These are phyloP conservation scores for Populus pruinosa DNA, from an alignment of 345 rosid species.

Conservation along the genomic window DNA sequence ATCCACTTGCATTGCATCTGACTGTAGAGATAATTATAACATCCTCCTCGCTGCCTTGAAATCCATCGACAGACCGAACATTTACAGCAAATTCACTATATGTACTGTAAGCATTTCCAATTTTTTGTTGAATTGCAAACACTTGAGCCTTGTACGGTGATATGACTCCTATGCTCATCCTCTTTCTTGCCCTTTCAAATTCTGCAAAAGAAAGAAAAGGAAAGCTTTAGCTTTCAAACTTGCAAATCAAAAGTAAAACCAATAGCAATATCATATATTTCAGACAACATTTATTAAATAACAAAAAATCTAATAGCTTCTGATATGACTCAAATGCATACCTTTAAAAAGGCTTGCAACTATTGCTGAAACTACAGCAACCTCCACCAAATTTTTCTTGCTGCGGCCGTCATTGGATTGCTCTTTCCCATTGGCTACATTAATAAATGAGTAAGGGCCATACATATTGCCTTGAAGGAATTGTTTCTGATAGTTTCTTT, in stretches of 20 bases:
- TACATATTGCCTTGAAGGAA: conserved; percentile 39
- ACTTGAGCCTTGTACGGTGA: conserved; percentile 57
- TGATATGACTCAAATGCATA: neutral
- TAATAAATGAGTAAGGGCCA: conserved; percentile 50
- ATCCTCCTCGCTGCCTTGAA: conserved; percentile 57
- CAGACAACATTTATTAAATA: neutral
- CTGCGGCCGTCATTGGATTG: conserved; percentile 27
- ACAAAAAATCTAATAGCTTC: neutral
- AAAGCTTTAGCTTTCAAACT: neutral
- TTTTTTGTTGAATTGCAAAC: conserved; percentile 40
- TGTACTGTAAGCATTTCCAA: conserved; percentile 13
- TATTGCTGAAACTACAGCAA: conserved; percentile 32
- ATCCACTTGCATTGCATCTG: conserved; percentile 37
- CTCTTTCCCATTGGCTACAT: conserved; percentile 31
- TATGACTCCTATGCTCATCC: conserved; percentile 41
- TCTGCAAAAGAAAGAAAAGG: conserved; percentile 4
- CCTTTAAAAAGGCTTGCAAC: conserved; percentile 40
- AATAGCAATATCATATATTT: neutral
- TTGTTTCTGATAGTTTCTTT: conserved; percentile 1
- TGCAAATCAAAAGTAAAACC: neutral
- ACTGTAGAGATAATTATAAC: conserved; percentile 51
- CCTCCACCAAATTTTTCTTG: conserved; percentile 35
- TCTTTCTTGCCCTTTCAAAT: conserved; percentile 10
- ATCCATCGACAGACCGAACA: conserved; percentile 47
- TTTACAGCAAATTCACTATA: conserved; percentile 23